Evolutionary conservation across 106 monocot species (phyloP), one percentile per base, ranked within the genome.

Genomic region (Agapanthus africanus): DNA sequence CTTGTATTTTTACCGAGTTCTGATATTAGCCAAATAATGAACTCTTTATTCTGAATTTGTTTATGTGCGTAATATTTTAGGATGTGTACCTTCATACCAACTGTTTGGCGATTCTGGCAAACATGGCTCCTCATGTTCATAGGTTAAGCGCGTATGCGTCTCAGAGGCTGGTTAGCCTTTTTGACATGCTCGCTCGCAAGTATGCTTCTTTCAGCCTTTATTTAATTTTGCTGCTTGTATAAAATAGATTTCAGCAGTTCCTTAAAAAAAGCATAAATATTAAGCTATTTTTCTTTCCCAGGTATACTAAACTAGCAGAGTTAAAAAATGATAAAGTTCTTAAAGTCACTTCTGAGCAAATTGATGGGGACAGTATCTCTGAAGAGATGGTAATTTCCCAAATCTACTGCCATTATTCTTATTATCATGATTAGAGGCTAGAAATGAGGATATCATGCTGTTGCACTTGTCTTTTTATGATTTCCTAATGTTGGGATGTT

Each of bases 151-250:
- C 84, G 33, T 97, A 89, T 89, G 97, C 97, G 71, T 89, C 97
- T 27, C 92, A 97, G 68, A 86, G 92, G 82, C 84, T 97, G 36
- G 89, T 97, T 77, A 90, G 97, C 84, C 89, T 97, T 71, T 92
- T 97, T 79, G 86, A 97, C 74, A 97, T 92, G 97, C 88, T 97
- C 41, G 80, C 89, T 37, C 86, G 87, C 61, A 97, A 92, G 97
- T 92, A 92, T 70, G 83, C 40, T 76, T 31, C 59, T 47, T 51
- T 54, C 14, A 40, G 46, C 4, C 42, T 57, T 19, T 40, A 65
- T 31, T 65, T 36, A 62, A 62, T 36, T 4, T 37, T 65, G 22
- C 11, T 77, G 62, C 40, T 46, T 9, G 30, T 33, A 15, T 59
- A 33, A 26, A 61, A 41, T 27, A 36, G 8, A 71, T 44, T 64